phyloP scores from a whole-genome alignment of 1,139 yeast genomes.

The Meyerozyma smithsonii region DNA sequence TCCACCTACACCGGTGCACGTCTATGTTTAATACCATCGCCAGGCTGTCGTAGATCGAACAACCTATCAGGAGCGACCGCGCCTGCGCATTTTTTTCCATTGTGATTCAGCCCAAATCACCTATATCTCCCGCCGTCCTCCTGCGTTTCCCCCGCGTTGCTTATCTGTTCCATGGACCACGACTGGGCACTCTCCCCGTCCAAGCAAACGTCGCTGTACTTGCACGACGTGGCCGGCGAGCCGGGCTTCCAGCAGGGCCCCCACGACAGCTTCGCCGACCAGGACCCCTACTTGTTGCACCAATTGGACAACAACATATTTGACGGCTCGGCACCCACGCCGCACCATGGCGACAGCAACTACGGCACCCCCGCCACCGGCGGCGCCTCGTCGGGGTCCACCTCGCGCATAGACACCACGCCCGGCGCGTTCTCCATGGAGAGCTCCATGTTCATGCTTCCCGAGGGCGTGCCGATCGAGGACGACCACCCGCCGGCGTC shows the following conservation, averaged over 20 bases:
- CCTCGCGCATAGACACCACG: neutral
- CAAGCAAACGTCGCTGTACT: constrained; percentile 2
- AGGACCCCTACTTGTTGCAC: constrained; percentile 9
- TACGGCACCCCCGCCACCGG: constrained; percentile 1
- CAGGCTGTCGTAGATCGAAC: neutral
- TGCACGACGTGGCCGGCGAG: neutral
- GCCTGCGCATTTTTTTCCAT: neutral
- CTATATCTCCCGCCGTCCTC: no score
- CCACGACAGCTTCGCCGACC: neutral
- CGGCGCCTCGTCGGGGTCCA: constrained; percentile 1
- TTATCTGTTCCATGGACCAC: neutral
- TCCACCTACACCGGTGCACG: neutral
- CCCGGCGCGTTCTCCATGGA: constrained; percentile 7
- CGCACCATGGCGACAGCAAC: neutral
- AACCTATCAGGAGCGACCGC: neutral
- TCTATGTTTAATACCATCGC: neutral
- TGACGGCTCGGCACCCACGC: neutral
- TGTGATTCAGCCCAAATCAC: constrained; percentile 1
- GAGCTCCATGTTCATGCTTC: constrained; percentile 10
- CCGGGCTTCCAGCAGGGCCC: neutral
- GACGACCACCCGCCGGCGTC: constrained; percentile 4
- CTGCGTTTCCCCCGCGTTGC: neutral
- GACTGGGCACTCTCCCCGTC: constrained; percentile 1
- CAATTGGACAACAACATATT: constrained; percentile 5
- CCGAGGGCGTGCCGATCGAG: constrained; percentile 8